These are phyloP conservation scores for Citrullus amarus DNA, from an alignment of 306 rosid species.

Conservation along the genomic window DNA sequence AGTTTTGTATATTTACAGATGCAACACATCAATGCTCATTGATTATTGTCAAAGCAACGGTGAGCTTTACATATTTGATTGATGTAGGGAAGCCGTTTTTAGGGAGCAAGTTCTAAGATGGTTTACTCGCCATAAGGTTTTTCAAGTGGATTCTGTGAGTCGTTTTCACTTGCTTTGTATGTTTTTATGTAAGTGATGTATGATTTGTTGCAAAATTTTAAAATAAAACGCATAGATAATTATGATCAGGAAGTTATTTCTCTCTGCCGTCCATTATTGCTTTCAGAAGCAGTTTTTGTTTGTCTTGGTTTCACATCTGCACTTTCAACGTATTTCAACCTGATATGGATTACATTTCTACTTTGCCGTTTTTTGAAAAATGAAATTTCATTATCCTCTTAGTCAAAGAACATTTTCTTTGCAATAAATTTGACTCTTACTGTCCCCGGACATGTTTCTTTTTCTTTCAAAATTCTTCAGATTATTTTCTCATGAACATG, in stretches of 20 bases:
- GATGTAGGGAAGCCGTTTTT: conserved; percentile 86
- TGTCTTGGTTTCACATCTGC: background rate
- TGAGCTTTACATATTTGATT: conserved; percentile 45
- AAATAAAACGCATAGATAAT: background rate
- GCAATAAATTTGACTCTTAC: background rate
- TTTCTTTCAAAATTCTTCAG: conserved; percentile 20
- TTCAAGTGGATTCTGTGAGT: conserved; percentile 76
- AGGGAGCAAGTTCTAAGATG: conserved; percentile 80
- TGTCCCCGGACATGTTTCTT: background rate
- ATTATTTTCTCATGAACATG: conserved; percentile 93
- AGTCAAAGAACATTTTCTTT: background rate
- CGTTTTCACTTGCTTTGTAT: background rate
- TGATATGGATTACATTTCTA: background rate
- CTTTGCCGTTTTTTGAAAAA: background rate
- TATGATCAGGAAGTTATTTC: background rate
- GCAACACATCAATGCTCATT: conserved; percentile 73
- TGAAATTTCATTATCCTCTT: background rate
- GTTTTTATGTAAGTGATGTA: background rate
- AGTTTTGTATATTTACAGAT: conserved; percentile 27
- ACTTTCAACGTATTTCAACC: background rate
- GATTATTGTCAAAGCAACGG: conserved; percentile 53
- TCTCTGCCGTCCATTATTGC: background rate
- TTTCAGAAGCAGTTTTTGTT: background rate
- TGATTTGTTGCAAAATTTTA: background rate
- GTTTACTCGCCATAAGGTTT: conserved; percentile 63